Evolutionary conservation across 805 yeast genomes (phyloP), one percentile per base, ranked within the genome.

Genomic region (Candida vartiovaarae): DNA sequence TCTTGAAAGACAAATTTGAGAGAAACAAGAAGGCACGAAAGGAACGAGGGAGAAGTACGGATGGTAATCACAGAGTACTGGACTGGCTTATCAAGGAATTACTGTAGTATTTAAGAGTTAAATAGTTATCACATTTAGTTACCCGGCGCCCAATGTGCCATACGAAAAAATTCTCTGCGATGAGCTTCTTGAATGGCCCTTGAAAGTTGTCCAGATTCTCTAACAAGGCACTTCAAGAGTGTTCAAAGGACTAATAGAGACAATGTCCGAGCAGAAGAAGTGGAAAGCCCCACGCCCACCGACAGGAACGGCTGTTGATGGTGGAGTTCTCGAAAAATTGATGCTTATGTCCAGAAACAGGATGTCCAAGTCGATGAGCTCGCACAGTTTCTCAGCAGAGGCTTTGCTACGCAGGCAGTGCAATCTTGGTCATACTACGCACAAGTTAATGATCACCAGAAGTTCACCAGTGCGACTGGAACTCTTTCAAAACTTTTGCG

Each of bases 381-480:
- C 6, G 47, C 56, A 9, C 56, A 56, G 3, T 68, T 69, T 47
- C 58, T 64, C 27, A 54, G 60, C 11, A 63, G 57, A 41, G 70
- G 70, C 5, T 63, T 59, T 40, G 57, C 55, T 3, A 47, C 56
- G 8, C 73, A 70, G 48, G 51, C 65, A 11, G 51, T 70, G 2
- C 77, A 73, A 45, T 51, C 70, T 4, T 74, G 78, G 77, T 67
- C 75, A 3, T 71, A 67, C 48, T 69, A 61, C 47, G 68, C 74
- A 0, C 72, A 66, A 46, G 59, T 61, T 34, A 63, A 80, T 54
- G 80, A 82, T 45, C 80, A 78, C 54, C 56, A 66, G 3, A 72
- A 70, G 39, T 70, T 80, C 49, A 66, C 76, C 0, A 65, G 63
- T 23, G 44, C 73, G 3, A 67, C 82, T 0, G 61, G 63, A 2